Percentiles rank a stretch among this genome's conserved stretches.
phyloP scores from a whole-genome alignment of 352 stramenopile genomes.

The Pythium sp. region DNA sequence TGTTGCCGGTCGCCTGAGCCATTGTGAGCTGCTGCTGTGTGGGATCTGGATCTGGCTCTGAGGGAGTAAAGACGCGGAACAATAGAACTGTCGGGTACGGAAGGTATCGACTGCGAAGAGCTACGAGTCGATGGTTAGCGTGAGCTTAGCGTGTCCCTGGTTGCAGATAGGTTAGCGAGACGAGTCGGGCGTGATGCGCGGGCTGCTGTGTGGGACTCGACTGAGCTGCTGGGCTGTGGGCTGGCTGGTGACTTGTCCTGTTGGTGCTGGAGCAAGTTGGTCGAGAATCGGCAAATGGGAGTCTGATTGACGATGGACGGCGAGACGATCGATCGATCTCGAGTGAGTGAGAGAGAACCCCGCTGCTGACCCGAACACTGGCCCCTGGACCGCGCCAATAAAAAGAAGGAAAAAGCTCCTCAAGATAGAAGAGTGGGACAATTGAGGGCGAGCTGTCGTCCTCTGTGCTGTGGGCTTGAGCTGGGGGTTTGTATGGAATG shows the following conservation, averaged over 20 bases:
- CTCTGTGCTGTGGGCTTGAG: neutral
- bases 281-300: slow-evolving; percentile 17
- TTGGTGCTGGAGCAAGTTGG: slow-evolving; percentile 3
- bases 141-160: neutral
- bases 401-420: slow-evolving; percentile 5
- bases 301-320: slow-evolving; percentile 5
- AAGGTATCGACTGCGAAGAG: neutral
- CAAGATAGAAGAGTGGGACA: slow-evolving; percentile 10
- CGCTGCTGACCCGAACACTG: neutral
- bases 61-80: neutral
- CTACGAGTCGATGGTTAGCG: slow-evolving; percentile 5
- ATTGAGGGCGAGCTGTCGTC: neutral
- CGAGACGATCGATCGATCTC: neutral
- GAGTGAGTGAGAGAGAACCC: neutral
- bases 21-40: neutral
- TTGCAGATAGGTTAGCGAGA: neutral
- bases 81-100: neutral
- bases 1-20: slow-evolving; percentile 15
- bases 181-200: neutral
- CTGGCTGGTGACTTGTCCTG: neutral
- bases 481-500: no score
- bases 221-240: neutral
- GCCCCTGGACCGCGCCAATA: slow-evolving; percentile 3
- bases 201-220: neutral
- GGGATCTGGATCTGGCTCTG: slow-evolving; percentile 4